Base-by-base conservation (phyloP, 768 basidiomycete species). In the Tubosaeta sp. region DNA sequence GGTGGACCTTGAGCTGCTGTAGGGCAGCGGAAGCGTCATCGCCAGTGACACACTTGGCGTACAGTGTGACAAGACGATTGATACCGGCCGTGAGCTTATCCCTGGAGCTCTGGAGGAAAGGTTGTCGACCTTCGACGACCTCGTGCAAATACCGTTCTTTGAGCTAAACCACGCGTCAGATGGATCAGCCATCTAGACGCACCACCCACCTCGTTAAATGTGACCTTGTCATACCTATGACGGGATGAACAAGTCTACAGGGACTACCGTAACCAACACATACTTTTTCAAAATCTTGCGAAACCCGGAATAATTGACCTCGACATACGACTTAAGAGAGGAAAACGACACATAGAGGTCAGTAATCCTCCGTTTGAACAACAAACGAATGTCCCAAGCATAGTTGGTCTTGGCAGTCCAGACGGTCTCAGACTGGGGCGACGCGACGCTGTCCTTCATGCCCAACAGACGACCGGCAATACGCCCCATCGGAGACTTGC, bases 241-340 rank as follows among this genome's bases (percentile, higher is more conserved):
- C 10, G 2, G 10, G 2, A 8, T 59, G 4, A 60, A 51, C 33
- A 29, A 26, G 6, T 1, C 3, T 8, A 35, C 14, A n/a, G 1
- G 16, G 2, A 6, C 3, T 5, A 22, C 42, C 6, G 11, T 4
- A 4, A 10, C 6, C 27, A 46, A n/a, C 29, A 68, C 65, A n/a
- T 31, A 93, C 88, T 97, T 97, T 72, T 97, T 97, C 64, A 95
- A 67, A 34, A 95, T 94, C 76, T 97, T 97, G 59, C 91, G 81
- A 72, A 97, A 92, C 1, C 94, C 95, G 0, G 91, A 88, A 65
- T 91, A 80, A 67, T 98, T 98, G 52, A 97, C 73, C 62, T 97
- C 92, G 51, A 92, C 83, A 58, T 92, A 99, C 6, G 91, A 88
- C 66, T 79, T 81, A 51, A 98, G 77, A 27, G 85, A 83, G 13